These are phyloP conservation scores for Aspergillus cavernicola DNA, from an alignment of 495 filamentous ascomycete species.

Conservation along the genomic window DNA sequence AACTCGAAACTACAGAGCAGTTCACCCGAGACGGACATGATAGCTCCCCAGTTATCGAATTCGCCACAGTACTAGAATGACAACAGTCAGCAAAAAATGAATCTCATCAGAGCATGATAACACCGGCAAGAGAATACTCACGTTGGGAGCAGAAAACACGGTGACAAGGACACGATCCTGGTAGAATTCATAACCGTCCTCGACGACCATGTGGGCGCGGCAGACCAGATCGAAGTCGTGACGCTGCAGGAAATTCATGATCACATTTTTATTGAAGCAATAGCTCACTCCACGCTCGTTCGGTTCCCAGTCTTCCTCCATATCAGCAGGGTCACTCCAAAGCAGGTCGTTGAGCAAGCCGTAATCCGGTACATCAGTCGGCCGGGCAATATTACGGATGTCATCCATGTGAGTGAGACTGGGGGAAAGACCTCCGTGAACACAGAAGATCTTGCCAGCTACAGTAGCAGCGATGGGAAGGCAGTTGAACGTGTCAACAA, in stretches of 20 bases:
- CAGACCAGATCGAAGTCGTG: slow-evolving; percentile 98
- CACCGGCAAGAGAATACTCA: slow-evolving; percentile 46
- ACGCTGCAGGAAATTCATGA: slow-evolving; percentile 88
- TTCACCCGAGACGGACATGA: slow-evolving; percentile 95
- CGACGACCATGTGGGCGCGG: slow-evolving; percentile 98
- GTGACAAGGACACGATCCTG: slow-evolving; percentile 93
- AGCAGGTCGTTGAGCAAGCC: slow-evolving; percentile 93
- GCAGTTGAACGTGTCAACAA: slow-evolving; percentile 96
- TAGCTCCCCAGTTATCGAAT: slow-evolving; percentile 98
- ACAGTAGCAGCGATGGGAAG: slow-evolving; percentile 96
- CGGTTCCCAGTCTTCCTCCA: slow-evolving; percentile 96
- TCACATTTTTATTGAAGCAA: slow-evolving; percentile 98
- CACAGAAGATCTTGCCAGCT: slow-evolving; percentile 98
- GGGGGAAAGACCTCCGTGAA: slow-evolving; percentile 93
- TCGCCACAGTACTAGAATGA: slow-evolving; percentile 86
- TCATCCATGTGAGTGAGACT: slow-evolving; percentile 96
- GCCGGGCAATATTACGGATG: slow-evolving; percentile 90
- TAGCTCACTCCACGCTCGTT: slow-evolving; percentile 98
- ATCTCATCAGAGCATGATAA: neutral
- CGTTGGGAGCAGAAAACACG: slow-evolving; percentile 96
- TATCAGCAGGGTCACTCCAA: slow-evolving; percentile 97
- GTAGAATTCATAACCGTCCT: slow-evolving; percentile 99
- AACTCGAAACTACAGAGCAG: slow-evolving; percentile 96
- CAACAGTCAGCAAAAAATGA: slow-evolving; percentile 22
- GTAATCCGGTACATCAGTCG: slow-evolving; percentile 97